Conservation (phyloP, 805 yeast species). For the Dipodascopsis tothii region DNA sequence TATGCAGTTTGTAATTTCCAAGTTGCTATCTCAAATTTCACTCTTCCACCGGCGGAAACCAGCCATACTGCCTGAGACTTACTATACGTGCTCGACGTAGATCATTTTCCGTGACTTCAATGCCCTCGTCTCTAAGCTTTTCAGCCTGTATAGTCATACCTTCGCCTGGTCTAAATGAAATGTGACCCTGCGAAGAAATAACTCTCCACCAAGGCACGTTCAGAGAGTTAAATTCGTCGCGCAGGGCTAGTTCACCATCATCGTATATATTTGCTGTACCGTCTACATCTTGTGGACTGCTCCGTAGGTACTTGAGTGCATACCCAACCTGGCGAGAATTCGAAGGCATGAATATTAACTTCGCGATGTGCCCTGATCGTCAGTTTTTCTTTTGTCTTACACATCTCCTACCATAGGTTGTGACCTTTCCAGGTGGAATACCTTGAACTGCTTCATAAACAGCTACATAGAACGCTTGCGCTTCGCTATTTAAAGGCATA, state of each 20-base stretch:
- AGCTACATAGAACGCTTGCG: constrained; percentile 50
- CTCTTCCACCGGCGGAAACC: constrained; percentile 48
- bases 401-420: constrained; percentile 48
- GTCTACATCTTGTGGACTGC: constrained; percentile 10
- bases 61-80: constrained; percentile 45
- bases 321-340: constrained; percentile 71
- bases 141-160: constrained; percentile 42
- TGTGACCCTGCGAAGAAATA: constrained; percentile 53
- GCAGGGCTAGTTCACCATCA: neutral
- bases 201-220: constrained; percentile 80
- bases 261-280: neutral
- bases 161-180: constrained; percentile 43
- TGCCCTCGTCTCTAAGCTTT: constrained; percentile 42
- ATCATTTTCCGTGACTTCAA: constrained; percentile 29
- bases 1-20: no score
- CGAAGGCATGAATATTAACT: constrained; percentile 51
- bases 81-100: constrained; percentile 32
- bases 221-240: constrained; percentile 27
- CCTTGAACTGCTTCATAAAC: constrained; percentile 48
- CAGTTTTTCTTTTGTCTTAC: constrained; percentile 1
- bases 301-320: constrained; percentile 49
- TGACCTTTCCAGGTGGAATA: constrained; percentile 58
- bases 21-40: constrained; percentile 10
- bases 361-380: constrained; percentile 58
- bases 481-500: constrained; percentile 35